phyloP scores from a whole-genome alignment of 164 flowering plant genomes.

The Aristolochia californica region DNA sequence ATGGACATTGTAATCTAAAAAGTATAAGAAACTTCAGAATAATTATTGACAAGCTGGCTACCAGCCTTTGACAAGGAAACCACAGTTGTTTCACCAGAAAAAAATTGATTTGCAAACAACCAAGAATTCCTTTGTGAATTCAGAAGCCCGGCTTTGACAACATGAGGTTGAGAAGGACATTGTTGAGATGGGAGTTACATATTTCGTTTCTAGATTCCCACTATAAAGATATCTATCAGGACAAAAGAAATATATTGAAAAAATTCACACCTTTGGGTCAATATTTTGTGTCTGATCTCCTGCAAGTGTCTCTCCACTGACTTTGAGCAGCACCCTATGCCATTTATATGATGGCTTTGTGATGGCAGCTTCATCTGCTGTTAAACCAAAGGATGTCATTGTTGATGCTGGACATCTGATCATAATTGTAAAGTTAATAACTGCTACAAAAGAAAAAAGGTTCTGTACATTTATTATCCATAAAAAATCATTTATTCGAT shows the following conservation, averaged over 20 bases:
- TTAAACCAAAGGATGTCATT: slow-evolving; percentile 32
- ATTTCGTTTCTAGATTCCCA: neutral
- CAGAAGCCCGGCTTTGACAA: neutral
- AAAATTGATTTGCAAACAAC: neutral
- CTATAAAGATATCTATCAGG: neutral
- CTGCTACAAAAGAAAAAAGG: neutral
- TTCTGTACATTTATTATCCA: neutral
- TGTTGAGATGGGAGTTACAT: neutral
- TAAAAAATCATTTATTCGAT: too few relatives aligned
- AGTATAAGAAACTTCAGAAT: neutral
- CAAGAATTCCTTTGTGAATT: neutral
- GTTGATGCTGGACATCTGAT: slow-evolving; percentile 40
- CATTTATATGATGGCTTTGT: slow-evolving; percentile 50
- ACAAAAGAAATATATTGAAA: neutral
- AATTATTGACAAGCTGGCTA: too few relatives aligned
- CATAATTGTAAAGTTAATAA: neutral
- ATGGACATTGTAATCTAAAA: slow-evolving; percentile 81
- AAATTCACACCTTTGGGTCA: slow-evolving; percentile 72
- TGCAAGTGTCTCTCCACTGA: slow-evolving; percentile 97
- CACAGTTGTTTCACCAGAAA: neutral
- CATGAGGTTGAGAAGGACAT: neutral
- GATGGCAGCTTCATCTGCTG: slow-evolving; percentile 33
- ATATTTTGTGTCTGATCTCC: slow-evolving; percentile 78
- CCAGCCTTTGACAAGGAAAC: too few relatives aligned
- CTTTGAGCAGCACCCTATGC: slow-evolving; percentile 95